Evolutionary conservation across 495 filamentous ascomycete genomes (phyloP), one percentile per base, ranked within the genome.

Genomic region (Acidiella bohemica): DNA sequence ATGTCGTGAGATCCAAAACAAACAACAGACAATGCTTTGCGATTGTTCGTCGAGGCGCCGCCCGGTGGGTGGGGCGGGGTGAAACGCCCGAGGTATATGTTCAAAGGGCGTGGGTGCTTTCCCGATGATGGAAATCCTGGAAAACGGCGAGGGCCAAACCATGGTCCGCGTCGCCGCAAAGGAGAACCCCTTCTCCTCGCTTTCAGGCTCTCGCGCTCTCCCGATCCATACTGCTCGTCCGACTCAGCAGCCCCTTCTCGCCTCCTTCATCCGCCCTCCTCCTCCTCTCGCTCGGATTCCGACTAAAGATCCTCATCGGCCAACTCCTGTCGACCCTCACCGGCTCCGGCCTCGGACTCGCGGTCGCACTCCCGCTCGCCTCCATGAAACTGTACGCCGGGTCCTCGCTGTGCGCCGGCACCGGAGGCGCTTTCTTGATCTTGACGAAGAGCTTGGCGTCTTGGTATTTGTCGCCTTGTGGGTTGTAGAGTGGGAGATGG

Each of bases 391-490:
- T 17, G 22, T 32, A 27, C 7, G 21, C 37, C 1, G 6, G 17
- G 10, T 44, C 37, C 19, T 50, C 47, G 13, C 37, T 27, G 12
- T 40, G 35, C 12, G 36, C 12, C 9, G 47, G 19, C 4, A 50
- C 4, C 3, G 47, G 35, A 16, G 35, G 20, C 16, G 74, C 66
- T 47, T 78, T 84, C 40, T 75, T 73, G 58, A 96, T 81, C 42
- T 73, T 74, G 59, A 84, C 90, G 61, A 97, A 93, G 24, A 97
- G 63, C 0, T 83, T 92, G n/a, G 90, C 93, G 59, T 92, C 92
- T 17, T 93, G 66, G 56, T 85, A 95, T 46, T 82, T 83, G 40
- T 95, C 85, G 37, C 88, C 90, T 41, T 83, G 80, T 31, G 71
- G 67, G 59, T 94, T 82, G 52, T 78, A 78, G n/a, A 97, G 68